phyloP scores from a whole-genome alignment of 2,329 filamentous ascomycete genomes.

The Aspergillus niger region DNA sequence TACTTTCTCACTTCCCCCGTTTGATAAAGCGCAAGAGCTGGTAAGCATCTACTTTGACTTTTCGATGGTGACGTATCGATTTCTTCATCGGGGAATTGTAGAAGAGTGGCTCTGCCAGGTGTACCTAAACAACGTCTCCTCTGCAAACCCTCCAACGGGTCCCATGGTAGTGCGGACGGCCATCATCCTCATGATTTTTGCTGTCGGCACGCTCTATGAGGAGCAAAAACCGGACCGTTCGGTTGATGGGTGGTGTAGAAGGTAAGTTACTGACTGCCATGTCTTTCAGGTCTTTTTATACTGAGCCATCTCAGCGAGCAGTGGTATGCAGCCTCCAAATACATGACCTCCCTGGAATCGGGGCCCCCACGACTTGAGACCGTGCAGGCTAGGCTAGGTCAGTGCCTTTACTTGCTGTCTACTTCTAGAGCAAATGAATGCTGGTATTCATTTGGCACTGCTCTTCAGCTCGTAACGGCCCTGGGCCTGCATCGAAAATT shows the following conservation, averaged over 20 bases:
- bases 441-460: slow-evolving; percentile 62
- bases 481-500: slow-evolving; percentile 43
- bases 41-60: slow-evolving; percentile 62
- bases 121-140: slow-evolving; percentile 43
- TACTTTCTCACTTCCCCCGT: slow-evolving; percentile 43
- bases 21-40: slow-evolving; percentile 45
- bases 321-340: slow-evolving; percentile 43
- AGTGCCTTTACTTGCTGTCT: slow-evolving; percentile 60
- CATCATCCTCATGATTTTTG: slow-evolving; percentile 53
- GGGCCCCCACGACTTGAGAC: slow-evolving; percentile 58
- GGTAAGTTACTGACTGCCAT: slow-evolving; percentile 22
- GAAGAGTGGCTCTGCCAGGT: slow-evolving; percentile 49
- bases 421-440: slow-evolving; percentile 63
- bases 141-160: slow-evolving; percentile 40
- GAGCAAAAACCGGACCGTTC: slow-evolving; percentile 41
- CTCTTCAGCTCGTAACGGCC: slow-evolving; percentile 55
- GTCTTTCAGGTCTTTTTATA: background rate
- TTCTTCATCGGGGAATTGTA: slow-evolving; percentile 58
- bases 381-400: slow-evolving; percentile 59
- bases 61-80: slow-evolving; percentile 62
- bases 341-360: slow-evolving; percentile 48
- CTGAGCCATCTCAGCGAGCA: slow-evolving; percentile 30
- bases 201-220: slow-evolving; percentile 50
- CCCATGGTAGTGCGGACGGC: slow-evolving; percentile 51
- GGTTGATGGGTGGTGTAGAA: slow-evolving; percentile 29